Evolutionary conservation across 169 alveolate genomes (phyloP).

Genomic region (Neospora caninum): DNA sequence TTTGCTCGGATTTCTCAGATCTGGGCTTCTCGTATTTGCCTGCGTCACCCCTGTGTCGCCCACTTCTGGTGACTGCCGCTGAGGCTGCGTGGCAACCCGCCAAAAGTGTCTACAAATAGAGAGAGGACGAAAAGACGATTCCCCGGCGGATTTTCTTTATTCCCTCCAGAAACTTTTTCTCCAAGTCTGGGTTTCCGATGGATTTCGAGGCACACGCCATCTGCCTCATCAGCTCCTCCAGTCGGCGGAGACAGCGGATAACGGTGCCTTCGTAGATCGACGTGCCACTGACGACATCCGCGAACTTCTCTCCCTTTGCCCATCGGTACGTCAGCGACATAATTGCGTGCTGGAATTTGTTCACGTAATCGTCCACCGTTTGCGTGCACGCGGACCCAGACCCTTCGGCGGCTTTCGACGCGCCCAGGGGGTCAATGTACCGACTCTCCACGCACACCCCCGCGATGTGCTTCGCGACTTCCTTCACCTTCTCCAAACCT

Average conservation of each 20-base stretch:
- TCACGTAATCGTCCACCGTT: not conserved
- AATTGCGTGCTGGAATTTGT: not conserved
- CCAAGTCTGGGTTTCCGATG: constrained; percentile 95
- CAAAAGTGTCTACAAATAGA: constrained; percentile 80
- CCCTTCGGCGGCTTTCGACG: constrained; percentile 27
- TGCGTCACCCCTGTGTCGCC: too few relatives aligned
- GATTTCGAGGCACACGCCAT: constrained; percentile 95
- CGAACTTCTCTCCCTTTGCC: constrained; percentile 96
- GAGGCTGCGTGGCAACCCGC: too few relatives aligned
- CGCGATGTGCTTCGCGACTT: constrained; percentile 39
- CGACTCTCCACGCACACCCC: constrained; percentile 48
- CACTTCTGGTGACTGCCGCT: too few relatives aligned
- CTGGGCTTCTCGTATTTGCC: too few relatives aligned
- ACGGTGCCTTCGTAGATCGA: constrained; percentile 98
- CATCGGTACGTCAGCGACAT: constrained; percentile 95
- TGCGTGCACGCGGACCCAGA: constrained; percentile 58
- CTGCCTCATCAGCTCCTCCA: constrained; percentile 98
- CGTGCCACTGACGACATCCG: constrained; percentile 91
- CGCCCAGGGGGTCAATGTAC: constrained; percentile 9
- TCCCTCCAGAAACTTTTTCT: constrained; percentile 92
- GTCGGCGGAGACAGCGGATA: constrained; percentile 92
- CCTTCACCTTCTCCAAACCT: constrained; percentile 54
- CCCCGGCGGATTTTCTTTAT: constrained; percentile 95
- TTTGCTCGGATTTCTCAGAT: too few relatives aligned
- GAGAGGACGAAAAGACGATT: constrained; percentile 98